A percentile compares a stretch with the other conserved stretches of the same genome.
Conservation (phyloP, 352 stramenopile genomes). For the Phytophthora constricta region DNA sequence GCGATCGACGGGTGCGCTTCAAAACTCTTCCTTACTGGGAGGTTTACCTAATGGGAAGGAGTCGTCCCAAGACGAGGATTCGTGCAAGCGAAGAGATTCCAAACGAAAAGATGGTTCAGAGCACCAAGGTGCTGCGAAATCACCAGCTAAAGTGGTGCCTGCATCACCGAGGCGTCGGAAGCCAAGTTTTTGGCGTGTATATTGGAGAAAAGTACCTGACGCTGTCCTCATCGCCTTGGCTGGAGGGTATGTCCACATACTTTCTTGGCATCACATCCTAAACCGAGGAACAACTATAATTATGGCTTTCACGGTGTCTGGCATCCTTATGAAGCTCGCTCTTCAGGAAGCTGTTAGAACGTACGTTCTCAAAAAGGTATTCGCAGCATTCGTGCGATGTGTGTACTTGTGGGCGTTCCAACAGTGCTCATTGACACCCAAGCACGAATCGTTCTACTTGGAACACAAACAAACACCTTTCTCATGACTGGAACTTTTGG, state of each 20-base stretch:
- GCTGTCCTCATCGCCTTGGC: slow-evolving; percentile 4
- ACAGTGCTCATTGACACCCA: slow-evolving; percentile 52
- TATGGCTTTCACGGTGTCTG: slow-evolving; percentile 27
- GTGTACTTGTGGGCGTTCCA: slow-evolving; percentile 36
- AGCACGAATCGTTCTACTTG: slow-evolving; percentile 40
- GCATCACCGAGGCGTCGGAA: slow-evolving; percentile 8
- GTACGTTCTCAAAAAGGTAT: slow-evolving; percentile 34
- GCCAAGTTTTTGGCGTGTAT: slow-evolving; percentile 14
- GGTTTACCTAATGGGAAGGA: background rate
- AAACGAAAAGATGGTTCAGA: background rate
- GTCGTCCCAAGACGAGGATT: background rate
- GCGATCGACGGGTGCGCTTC: slow-evolving; percentile 2
- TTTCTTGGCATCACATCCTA: slow-evolving; percentile 18
- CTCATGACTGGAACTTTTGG: slow-evolving; percentile 7
- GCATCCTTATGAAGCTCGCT: slow-evolving; percentile 38
- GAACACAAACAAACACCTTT: slow-evolving; percentile 12
- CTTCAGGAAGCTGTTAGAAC: too few relatives aligned
- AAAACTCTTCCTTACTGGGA: background rate
- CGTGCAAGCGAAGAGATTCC: background rate
- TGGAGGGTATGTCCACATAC: slow-evolving; percentile 35
- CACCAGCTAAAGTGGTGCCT: background rate
- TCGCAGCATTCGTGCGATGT: slow-evolving; percentile 41
- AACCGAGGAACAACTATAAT: slow-evolving; percentile 15
- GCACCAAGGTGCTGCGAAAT: background rate
- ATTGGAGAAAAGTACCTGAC: background rate